phyloP scores from a whole-genome alignment of 768 basidiomycete species.

The Trametes cinnabarina region DNA sequence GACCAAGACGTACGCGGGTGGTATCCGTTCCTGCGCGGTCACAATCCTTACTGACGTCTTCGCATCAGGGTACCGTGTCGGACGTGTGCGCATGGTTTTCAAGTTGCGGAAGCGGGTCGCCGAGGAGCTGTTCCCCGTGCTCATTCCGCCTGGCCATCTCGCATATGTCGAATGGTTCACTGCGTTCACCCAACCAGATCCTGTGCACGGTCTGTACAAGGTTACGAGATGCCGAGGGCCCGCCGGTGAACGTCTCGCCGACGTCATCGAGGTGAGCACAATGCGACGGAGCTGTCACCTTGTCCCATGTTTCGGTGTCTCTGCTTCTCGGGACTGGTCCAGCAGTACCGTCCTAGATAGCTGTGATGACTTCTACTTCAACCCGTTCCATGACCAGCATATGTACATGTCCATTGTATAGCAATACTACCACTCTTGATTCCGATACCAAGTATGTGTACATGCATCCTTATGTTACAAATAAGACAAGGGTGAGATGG shows the following conservation, averaged over 20 bases:
- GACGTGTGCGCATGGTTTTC: no score
- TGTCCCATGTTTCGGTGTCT: constrained; percentile 2
- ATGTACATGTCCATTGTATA: neutral
- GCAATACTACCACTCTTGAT: no score
- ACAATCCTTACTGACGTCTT: no score
- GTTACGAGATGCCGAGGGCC: constrained; percentile 17
- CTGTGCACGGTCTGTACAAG: neutral
- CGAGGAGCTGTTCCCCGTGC: no score
- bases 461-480: no score
- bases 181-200: constrained; percentile 7
- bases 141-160: no score
- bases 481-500: no score
- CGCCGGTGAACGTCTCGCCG: neutral
- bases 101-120: no score
- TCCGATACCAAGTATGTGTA: no score
- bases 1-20: no score
- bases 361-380: constrained; percentile 10
- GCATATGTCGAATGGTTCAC: constrained; percentile 4
- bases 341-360: constrained; percentile 10
- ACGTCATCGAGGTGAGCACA: neutral
- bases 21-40: no score
- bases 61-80: no score
- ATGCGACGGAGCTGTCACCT: constrained; percentile 15
- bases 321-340: constrained; percentile 8
- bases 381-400: constrained; percentile 9